Conservation (phyloP, 164 flowering plant genomes). For the Annona squamosa region DNA sequence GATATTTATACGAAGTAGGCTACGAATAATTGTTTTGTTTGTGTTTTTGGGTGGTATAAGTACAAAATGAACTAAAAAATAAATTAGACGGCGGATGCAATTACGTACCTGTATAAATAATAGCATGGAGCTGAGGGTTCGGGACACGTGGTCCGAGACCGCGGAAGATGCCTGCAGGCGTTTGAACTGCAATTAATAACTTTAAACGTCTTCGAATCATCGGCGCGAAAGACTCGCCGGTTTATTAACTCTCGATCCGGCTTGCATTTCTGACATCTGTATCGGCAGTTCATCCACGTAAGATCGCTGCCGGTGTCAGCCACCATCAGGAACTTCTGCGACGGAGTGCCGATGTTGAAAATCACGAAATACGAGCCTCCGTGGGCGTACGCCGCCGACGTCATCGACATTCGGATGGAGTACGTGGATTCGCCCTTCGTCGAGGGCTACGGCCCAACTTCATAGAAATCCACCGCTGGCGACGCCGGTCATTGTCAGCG, state of each 20-base stretch:
- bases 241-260: neutral
- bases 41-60: too few relatives aligned
- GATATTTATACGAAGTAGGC: too few relatives aligned
- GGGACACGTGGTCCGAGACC: constrained; percentile 42
- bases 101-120: constrained; percentile 47
- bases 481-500: neutral
- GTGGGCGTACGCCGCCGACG: constrained; percentile 42
- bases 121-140: constrained; percentile 35
- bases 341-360: constrained; percentile 54
- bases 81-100: neutral
- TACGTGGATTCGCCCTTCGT: neutral
- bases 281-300: constrained; percentile 65
- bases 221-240: constrained; percentile 26
- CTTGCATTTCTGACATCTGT: constrained; percentile 16
- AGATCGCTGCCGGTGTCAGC: constrained; percentile 77
- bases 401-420: constrained; percentile 21
- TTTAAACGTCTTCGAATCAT: constrained; percentile 30
- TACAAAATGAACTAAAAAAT: too few relatives aligned
- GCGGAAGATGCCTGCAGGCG: constrained; percentile 36
- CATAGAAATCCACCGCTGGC: neutral
- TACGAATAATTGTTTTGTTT: too few relatives aligned
- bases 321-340: constrained; percentile 39
- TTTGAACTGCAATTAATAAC: constrained; percentile 40
- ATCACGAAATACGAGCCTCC: constrained; percentile 46
- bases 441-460: neutral